Base-by-base conservation (phyloP, 1,284 basidiomycete species). In the Hypsizygus ulmarius region DNA sequence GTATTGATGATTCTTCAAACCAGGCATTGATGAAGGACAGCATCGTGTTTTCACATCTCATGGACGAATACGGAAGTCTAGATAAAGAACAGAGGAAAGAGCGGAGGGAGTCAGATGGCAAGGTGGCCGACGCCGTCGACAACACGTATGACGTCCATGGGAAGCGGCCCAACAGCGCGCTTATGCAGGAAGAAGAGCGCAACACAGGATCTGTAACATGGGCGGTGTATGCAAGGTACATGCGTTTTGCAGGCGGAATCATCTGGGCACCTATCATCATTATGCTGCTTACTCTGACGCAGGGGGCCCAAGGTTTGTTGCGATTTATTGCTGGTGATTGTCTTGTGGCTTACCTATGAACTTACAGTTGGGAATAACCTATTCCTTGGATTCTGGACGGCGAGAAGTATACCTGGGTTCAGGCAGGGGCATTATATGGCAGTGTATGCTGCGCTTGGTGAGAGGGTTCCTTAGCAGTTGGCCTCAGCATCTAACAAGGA, bases 361-460 rank as follows among this genome's bases (percentile, higher is more conserved):
- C 3, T 8, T 36, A 32, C 43, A 76, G 75, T 76, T 27, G 69
- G 65, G 1, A 71, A 70, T 44, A 74, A 65, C 19, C 51, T 78
- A 5, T 72, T 75, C 60, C 66, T 78, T 21, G 74, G 74, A 1
- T 76, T 74, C 51, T 77, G 75, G 75, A 75, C 73, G 1, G 62
- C 64, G 4, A 39, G 57, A 12, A 70, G 64, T 28, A 67, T 77
- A 18, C 60, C 58, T 14, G 72, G 74, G 1, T 82, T 83, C 61
- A 59, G 39, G 1, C 71, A 81, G 55, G 78, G 74, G 2, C 70
- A 82, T 40, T 87, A 87, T 59, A 86, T 87, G 74, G 84, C 70
- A 3, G 74, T 84, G 70, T 88, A 87, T 55, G 79, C 79, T 2
- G 75, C 68, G 10, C 69, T 87, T 10, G 84, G 82, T 64, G 21